These are phyloP conservation scores for Biscogniauxia marginata DNA, from an alignment of 2,329 filamentous ascomycete species.

Conservation along the genomic window DNA sequence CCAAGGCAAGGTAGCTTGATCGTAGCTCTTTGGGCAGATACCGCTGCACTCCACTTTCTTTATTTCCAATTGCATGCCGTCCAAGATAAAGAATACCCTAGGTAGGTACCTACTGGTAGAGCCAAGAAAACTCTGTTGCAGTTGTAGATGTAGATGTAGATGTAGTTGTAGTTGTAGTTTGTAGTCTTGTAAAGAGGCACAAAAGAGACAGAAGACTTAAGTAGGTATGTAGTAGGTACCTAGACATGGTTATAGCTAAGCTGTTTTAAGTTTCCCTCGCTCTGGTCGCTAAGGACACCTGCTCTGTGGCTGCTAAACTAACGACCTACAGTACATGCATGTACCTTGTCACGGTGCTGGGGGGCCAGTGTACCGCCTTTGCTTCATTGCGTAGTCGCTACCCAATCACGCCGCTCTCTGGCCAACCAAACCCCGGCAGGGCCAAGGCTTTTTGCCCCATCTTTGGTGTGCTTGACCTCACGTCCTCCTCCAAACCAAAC, in stretches of 20 bases:
- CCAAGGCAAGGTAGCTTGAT: background rate
- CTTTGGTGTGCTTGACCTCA: constrained; percentile 11
- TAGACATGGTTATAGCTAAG: no score
- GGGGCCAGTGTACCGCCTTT: constrained; percentile 6
- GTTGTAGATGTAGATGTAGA: no score
- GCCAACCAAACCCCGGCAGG: constrained; percentile 14
- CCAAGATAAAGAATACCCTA: no score
- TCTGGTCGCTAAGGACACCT: background rate
- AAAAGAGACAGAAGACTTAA: no score
- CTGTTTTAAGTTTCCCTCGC: background rate
- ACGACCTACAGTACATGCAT: constrained; percentile 11
- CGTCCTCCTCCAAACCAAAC: constrained; percentile 10
- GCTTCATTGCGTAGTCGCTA: constrained; percentile 16
- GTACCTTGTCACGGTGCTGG: background rate
- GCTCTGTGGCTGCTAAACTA: constrained; percentile 1
- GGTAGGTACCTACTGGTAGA: background rate
- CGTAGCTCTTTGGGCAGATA: background rate
- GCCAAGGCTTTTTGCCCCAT: constrained; percentile 22
- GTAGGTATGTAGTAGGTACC: no score
- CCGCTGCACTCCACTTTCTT: background rate
- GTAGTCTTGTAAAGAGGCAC: no score
- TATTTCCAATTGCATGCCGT: no score
- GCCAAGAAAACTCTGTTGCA: no score
- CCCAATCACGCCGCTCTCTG: constrained; percentile 14
- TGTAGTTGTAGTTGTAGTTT: no score